Base-by-base conservation (phyloP, 78 protist genomes). In the Pigoraptor vietnamica region DNA sequence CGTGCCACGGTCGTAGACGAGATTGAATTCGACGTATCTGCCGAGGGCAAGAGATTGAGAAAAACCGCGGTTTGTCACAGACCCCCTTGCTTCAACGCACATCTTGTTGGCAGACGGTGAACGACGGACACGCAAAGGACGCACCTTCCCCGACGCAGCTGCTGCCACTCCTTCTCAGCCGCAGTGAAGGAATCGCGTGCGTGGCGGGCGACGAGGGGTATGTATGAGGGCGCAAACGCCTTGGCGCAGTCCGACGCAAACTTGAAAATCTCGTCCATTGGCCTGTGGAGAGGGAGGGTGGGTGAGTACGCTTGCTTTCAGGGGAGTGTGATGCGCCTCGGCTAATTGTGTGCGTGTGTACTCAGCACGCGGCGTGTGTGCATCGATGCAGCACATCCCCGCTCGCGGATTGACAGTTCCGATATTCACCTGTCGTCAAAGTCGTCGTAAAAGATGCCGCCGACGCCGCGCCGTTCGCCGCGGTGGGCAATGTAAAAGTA, bases 391-490 rank as follows among this genome's bases (percentile, higher is more conserved):
- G n/a, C n/a, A n/a, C n/a, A n/a, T n/a, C n/a, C n/a, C n/a, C n/a
- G n/a, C n/a, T n/a, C n/a, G n/a, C n/a, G n/a, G n/a, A n/a, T n/a
- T n/a, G n/a, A n/a, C n/a, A n/a, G n/a, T n/a, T n/a, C n/a, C n/a
- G n/a, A n/a, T n/a, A n/a, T n/a, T 48, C 67, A 48, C 67, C 87
- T 0, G 34, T 86, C 95, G 86, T 81, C 81, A 24, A 92, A 1
- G 90, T 92, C 84, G 91, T 94, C 95, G 38, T 37, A 94, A 93
- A 94, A 94, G 89, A 88, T 67, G 86, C 95, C 95, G 24, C 94
- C 93, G 35, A 92, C 37, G 40, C 95, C 95, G 0, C 95, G 93
- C 0, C 40, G 1, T 83, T 94, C 95, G 37, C 83, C 86, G 1
- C 93, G 86, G 89, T 55, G 84, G 24, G 24, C 21, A 83, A 48